These are phyloP conservation scores for Kuraishia capsulata DNA, from an alignment of 805 yeast genomes.

Conservation along the genomic window DNA sequence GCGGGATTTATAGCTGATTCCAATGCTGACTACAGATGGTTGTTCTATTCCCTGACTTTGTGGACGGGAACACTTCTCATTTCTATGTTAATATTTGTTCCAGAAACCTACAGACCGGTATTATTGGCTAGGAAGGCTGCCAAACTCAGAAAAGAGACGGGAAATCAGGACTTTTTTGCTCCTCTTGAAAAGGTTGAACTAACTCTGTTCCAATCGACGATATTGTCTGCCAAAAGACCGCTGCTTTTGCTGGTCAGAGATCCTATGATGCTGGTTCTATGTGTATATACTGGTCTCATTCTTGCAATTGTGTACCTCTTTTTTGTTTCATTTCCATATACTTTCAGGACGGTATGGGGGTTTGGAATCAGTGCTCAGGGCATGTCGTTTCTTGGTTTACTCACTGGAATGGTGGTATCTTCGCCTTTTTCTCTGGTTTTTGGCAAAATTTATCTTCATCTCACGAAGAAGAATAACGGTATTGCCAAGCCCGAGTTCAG, in stretches of 20 bases:
- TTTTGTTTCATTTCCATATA: constrained; percentile 57
- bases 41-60: constrained; percentile 63
- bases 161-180: constrained; percentile 27
- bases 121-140: constrained; percentile 48
- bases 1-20: constrained; percentile 59
- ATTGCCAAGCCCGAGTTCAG: constrained; percentile 43
- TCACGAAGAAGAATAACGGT: constrained; percentile 29
- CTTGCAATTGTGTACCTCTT: constrained; percentile 57
- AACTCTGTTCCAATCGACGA: constrained; percentile 27
- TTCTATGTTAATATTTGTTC: constrained; percentile 36
- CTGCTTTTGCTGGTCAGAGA: constrained; percentile 36
- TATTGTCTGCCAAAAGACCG: constrained; percentile 43
- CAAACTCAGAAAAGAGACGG: constrained; percentile 33
- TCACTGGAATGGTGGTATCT: constrained; percentile 40
- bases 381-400: constrained; percentile 52
- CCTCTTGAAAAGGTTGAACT: constrained; percentile 29
- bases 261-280: constrained; percentile 45
- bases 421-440: constrained; percentile 23
- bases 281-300: constrained; percentile 47
- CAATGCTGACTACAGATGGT: constrained; percentile 56
- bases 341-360: constrained; percentile 41
- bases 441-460: constrained; percentile 23
- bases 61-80: constrained; percentile 49
- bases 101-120: constrained; percentile 73
- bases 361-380: constrained; percentile 50